phyloP scores from a whole-genome alignment of 1,139 yeast genomes.

The Pichia sp. region DNA sequence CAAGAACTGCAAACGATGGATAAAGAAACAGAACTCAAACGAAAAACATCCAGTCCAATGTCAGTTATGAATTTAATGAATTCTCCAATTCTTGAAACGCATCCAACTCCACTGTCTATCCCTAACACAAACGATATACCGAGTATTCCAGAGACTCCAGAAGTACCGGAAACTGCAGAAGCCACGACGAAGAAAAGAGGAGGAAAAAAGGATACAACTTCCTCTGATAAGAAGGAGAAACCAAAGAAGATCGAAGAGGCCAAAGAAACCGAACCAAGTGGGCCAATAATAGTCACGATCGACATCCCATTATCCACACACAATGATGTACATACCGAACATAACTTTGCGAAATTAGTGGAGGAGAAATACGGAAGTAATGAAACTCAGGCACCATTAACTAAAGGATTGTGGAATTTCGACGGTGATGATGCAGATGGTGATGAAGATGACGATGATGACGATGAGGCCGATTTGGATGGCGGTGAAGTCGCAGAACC shows the following conservation, averaged over 20 bases:
- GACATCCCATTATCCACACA: conserved; percentile 24
- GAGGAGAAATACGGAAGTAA: conserved; percentile 88
- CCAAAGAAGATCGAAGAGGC: neutral
- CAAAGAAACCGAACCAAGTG: neutral
- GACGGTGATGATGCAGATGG: conserved; percentile 60
- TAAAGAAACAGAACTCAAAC: neutral
- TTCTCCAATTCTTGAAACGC: neutral
- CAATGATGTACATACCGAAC: conserved; percentile 19
- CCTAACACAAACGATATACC: no score
- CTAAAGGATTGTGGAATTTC: conserved; percentile 45
- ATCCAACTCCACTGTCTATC: no score
- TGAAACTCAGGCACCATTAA: conserved; percentile 63
- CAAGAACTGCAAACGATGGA: neutral
- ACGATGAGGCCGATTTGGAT: conserved; percentile 31
- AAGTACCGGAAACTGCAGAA: neutral
- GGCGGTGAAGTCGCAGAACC: conserved; percentile 28
- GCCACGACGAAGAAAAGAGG: neutral
- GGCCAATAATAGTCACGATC: conserved; percentile 14
- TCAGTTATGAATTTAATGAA: conserved; percentile 11
- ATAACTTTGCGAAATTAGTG: conserved; percentile 71
- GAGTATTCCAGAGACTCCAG: neutral
- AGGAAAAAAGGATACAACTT: neutral
- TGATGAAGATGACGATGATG: conserved; percentile 57
- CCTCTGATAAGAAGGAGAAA: neutral
- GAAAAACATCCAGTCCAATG: conserved; percentile 7